Percentiles rank a stretch among this genome's conserved stretches.
Evolutionary conservation across 345 rosid genomes (phyloP).

Genomic region (Erodium maritimum): DNA sequence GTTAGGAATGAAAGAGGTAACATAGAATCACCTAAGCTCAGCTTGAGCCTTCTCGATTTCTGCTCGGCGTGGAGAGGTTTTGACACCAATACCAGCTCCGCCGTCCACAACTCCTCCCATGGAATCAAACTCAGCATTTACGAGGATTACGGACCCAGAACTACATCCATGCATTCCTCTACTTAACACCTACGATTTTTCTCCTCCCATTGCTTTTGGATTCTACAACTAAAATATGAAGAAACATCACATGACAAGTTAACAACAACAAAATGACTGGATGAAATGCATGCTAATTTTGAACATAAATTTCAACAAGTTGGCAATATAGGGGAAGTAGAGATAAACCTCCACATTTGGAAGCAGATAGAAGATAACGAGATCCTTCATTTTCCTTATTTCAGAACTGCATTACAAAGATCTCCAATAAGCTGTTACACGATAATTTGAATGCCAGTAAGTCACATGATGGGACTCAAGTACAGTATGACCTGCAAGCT

Average conservation of each 20-base stretch:
- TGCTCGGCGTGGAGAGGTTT: slow-evolving; percentile 79
- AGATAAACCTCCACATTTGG: not conserved
- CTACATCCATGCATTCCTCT: slow-evolving; percentile 72
- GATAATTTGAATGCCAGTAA: not conserved
- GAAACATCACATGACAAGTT: not conserved
- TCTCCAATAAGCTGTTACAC: not conserved
- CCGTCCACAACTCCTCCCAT: slow-evolving; percentile 99
- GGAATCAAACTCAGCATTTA: slow-evolving; percentile 99
- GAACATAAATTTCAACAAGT: not conserved
- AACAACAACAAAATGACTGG: not conserved
- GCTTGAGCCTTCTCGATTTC: slow-evolving; percentile 96
- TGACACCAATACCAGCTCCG: slow-evolving; percentile 74
- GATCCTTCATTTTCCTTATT: not conserved
- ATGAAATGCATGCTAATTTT: not conserved
- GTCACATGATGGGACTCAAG: too few relatives aligned
- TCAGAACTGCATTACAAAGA: not conserved
- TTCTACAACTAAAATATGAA: not conserved
- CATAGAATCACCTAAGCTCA: slow-evolving; percentile 63
- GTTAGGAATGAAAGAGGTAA: not conserved
- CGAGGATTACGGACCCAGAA: slow-evolving; percentile 42
- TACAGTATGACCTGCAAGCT: not conserved
- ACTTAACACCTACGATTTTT: slow-evolving; percentile 17
- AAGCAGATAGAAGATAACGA: not conserved
- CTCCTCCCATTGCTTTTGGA: not conserved
- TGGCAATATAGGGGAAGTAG: not conserved